Evolutionary conservation across 2,329 filamentous ascomycete genomes (phyloP).

Genomic region (Alternaria arborescens): DNA sequence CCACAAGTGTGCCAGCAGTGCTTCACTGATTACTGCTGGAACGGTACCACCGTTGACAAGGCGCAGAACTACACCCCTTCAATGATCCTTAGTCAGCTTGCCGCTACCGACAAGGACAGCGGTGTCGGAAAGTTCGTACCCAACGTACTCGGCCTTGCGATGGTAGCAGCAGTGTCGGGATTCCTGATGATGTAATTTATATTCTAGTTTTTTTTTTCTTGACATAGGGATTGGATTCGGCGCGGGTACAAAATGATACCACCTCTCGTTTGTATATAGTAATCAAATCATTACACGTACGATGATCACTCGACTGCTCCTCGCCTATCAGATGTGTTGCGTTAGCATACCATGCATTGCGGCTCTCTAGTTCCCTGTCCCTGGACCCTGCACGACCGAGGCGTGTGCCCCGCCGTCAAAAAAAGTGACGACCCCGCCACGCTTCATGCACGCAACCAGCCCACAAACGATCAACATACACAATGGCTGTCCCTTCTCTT

Average conservation of each 20-base stretch:
- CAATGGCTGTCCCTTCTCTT: slow-evolving; percentile 42
- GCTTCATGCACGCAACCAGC: slow-evolving; percentile 9
- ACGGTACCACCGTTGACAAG: slow-evolving; percentile 69
- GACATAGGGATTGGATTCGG: slow-evolving; percentile 6
- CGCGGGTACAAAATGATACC: slow-evolving; percentile 11
- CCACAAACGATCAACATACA: slow-evolving; percentile 4
- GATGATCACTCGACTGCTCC: not conserved
- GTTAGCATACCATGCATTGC: slow-evolving; percentile 13
- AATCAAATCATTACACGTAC: slow-evolving; percentile 3
- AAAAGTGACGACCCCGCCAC: slow-evolving; percentile 30
- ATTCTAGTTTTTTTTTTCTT: not conserved
- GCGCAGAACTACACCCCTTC: slow-evolving; percentile 41
- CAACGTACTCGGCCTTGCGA: slow-evolving; percentile 29
- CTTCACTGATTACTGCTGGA: slow-evolving; percentile 89
- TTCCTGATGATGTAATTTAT: slow-evolving; percentile 25
- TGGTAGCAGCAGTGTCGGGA: slow-evolving; percentile 28
- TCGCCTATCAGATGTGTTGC: slow-evolving; percentile 12
- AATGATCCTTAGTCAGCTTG: slow-evolving; percentile 24
- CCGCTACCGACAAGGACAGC: slow-evolving; percentile 31
- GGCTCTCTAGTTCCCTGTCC: slow-evolving; percentile 17
- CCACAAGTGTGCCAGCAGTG: slow-evolving; percentile 78
- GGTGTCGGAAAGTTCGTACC: slow-evolving; percentile 36
- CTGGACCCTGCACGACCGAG: slow-evolving; percentile 18
- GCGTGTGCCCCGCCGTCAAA: slow-evolving; percentile 23
- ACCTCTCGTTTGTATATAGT: slow-evolving; percentile 9